Evolutionary conservation across 495 filamentous ascomycete genomes (phyloP).

Genomic region (Peziza echinospora): DNA sequence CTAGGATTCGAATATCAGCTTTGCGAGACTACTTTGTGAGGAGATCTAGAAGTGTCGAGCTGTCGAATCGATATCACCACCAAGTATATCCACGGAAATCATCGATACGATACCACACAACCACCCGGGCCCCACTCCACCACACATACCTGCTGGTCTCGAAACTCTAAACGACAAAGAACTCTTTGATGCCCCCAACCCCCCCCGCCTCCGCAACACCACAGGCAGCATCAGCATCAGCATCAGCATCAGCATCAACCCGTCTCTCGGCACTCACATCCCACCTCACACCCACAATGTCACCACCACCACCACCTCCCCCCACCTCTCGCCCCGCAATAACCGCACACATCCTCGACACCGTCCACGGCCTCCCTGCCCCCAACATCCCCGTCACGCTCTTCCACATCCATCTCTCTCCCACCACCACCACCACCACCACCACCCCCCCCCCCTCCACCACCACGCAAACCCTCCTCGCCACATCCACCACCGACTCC

Average conservation of each 20-base stretch:
- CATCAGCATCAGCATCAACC: not conserved
- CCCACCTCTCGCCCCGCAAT: conserved; percentile 26
- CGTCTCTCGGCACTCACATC: not conserved
- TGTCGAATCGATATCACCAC: no score
- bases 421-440: conserved; percentile 12
- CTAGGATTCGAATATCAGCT: no score
- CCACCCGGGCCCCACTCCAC: no score
- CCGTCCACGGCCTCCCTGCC: conserved; percentile 38
- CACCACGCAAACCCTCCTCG: conserved; percentile 19
- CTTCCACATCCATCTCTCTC: conserved; percentile 28
- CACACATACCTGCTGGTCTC: no score
- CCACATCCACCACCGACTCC: conserved; percentile 49
- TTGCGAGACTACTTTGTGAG: no score
- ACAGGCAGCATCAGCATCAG: no score
- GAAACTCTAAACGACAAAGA: no score
- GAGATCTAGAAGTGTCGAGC: no score
- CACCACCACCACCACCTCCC: conserved; percentile 6
- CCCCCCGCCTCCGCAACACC: no score
- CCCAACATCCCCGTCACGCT: conserved; percentile 62
- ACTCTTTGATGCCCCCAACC: no score
- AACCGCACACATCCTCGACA: conserved; percentile 43
- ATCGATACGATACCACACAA: no score
- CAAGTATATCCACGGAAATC: no score
- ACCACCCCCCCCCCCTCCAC: conserved; percentile 9
- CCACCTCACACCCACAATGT: conserved; percentile 8